Conservation (phyloP, 164 flowering plant species). For the Buxus sempervirens region DNA sequence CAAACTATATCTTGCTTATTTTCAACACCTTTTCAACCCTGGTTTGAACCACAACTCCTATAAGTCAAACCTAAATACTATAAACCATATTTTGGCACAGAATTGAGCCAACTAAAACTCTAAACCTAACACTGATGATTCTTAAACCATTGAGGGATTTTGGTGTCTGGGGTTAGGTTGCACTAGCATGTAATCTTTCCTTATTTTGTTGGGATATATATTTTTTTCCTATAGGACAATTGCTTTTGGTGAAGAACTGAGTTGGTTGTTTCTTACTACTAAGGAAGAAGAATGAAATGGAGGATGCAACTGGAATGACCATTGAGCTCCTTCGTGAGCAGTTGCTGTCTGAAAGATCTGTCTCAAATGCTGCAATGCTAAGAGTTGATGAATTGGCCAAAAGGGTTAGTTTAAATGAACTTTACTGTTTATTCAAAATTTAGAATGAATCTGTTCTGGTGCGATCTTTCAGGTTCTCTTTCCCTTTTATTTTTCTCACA, state of each 20-base stretch:
- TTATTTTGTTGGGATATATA: too few relatives aligned
- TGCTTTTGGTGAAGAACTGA: background rate
- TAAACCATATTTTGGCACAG: too few relatives aligned
- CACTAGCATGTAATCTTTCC: too few relatives aligned
- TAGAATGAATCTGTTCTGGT: background rate
- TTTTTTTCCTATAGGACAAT: background rate
- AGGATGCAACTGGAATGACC: constrained; percentile 64
- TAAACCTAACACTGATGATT: too few relatives aligned
- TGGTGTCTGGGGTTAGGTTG: too few relatives aligned
- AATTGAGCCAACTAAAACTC: too few relatives aligned
- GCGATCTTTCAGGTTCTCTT: background rate
- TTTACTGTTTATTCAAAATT: background rate
- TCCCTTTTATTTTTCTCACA: background rate
- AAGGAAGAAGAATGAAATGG: constrained; percentile 39
- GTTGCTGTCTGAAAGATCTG: constrained; percentile 81
- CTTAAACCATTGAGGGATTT: too few relatives aligned
- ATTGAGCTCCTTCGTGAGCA: constrained; percentile 85
- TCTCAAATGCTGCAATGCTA: constrained; percentile 68
- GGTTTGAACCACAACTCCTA: too few relatives aligned
- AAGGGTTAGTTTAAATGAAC: constrained; percentile 42
- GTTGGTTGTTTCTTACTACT: background rate
- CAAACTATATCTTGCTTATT: too few relatives aligned
- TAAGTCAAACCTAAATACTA: too few relatives aligned
- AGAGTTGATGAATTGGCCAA: constrained; percentile 80
- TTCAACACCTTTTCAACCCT: too few relatives aligned